These are phyloP conservation scores for Penicillium malachiteum DNA, from an alignment of 495 filamentous ascomycete species.

Conservation along the genomic window DNA sequence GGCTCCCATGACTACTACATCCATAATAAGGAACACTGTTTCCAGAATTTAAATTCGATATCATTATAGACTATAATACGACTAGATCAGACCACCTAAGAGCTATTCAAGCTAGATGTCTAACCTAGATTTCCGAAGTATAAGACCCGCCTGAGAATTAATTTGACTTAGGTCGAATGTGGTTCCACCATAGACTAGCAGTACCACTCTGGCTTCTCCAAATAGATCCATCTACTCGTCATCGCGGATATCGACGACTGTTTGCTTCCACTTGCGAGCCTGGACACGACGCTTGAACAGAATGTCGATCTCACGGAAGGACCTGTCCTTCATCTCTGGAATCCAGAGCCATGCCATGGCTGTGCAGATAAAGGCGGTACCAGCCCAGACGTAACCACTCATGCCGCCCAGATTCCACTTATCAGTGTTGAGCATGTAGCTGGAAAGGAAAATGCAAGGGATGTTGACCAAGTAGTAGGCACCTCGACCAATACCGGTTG, in stretches of 20 bases:
- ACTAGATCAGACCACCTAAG: no score
- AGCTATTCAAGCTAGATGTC: no score
- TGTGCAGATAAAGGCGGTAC: constrained; percentile 52
- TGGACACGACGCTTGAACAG: constrained; percentile 52
- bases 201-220: constrained; percentile 12
- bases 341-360: constrained; percentile 58
- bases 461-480: constrained; percentile 54
- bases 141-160: no score
- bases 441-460: constrained; percentile 52
- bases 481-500: constrained; percentile 55
- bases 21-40: no score
- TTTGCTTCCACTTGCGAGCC: constrained; percentile 55
- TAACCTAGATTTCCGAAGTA: no score
- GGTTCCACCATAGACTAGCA: not conserved
- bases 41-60: no score
- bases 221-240: constrained; percentile 50
- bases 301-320: constrained; percentile 54
- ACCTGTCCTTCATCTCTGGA: constrained; percentile 52
- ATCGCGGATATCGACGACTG: constrained; percentile 49
- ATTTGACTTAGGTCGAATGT: not conserved
- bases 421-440: constrained; percentile 49
- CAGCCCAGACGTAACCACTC: constrained; percentile 52
- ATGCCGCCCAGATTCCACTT: constrained; percentile 50
- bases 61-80: no score
- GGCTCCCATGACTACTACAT: no score